Base-by-base conservation (phyloP, 352 stramenopile genomes). In the Albugo laibachii region DNA sequence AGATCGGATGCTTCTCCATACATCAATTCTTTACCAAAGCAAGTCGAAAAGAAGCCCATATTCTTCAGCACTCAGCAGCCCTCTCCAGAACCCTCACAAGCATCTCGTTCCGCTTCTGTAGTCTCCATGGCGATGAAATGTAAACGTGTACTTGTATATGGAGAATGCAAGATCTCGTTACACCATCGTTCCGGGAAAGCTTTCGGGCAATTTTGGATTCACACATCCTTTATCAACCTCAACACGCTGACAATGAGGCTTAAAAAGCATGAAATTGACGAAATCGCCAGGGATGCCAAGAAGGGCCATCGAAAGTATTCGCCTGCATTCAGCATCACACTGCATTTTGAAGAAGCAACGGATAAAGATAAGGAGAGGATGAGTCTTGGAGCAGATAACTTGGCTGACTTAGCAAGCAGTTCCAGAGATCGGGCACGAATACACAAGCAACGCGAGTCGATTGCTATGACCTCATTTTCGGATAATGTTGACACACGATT, bases 141-240 rank as follows among this genome's bases (percentile, higher is more conserved):
- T 51, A 63, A 66, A 5, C 65, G 54, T 14, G 50, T 66, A 46
- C 45, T 82, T 8, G 51, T 85, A 16, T 80, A 60, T 61, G 72
- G 79, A 51, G 72, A 85, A 56, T 59, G 79, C 14, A 67, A 65
- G 42, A 56, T 85, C 39, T 43, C 56, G 37, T 52, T 85, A 13
- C 62, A 65, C 20, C 57, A 65, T 24, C 65, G 68, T 8, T 43
- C 38, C 16, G 20, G 45, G 18, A 48, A 48, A 6, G 61, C 61
- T 3, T 46, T 85, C 14, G 72, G 72, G 1, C 60, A 85, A 47
- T 74, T 83, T 55, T 85, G 72, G 72, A 79, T 85, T 55, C 72
- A 85, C 58, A 80, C 72, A 10, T 55, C 72, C n/a, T 85, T 85
- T 34, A 47, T 85, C 15, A 36, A 47, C 12, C 48, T 48, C n/a